Conservation (phyloP, 495 filamentous ascomycete species). For the Daldinia loculata region DNA sequence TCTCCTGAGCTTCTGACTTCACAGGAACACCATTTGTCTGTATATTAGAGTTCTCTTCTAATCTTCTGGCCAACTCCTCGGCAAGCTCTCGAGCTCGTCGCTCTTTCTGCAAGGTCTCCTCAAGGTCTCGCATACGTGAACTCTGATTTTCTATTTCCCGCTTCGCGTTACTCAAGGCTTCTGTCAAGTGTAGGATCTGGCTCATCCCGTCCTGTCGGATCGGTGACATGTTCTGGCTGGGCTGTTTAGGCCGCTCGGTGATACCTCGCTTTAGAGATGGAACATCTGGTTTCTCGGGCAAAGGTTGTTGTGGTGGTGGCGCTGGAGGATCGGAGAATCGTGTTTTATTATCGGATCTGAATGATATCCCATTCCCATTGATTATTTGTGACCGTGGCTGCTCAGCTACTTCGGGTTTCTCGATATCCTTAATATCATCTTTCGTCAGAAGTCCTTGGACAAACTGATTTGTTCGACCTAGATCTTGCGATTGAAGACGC, state of each 20-base stretch:
- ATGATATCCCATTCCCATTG: conserved; percentile 57
- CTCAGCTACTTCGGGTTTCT: conserved; percentile 59
- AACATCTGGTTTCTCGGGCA: conserved; percentile 87
- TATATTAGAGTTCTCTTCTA: conserved; percentile 62
- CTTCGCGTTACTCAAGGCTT: conserved; percentile 80
- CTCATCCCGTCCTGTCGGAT: conserved; percentile 71
- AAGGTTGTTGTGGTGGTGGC: conserved; percentile 88
- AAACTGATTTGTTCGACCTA: conserved; percentile 82
- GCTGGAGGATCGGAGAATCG: conserved; percentile 89
- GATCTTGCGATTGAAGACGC: conserved; percentile 83
- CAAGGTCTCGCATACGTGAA: conserved; percentile 79
- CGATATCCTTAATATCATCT: conserved; percentile 71
- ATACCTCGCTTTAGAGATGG: conserved; percentile 74
- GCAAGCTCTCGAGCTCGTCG: conserved; percentile 81
- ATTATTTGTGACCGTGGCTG: conserved; percentile 48
- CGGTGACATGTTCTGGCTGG: conserved; percentile 64
- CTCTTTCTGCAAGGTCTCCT: conserved; percentile 80
- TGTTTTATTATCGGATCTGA: conserved; percentile 66
- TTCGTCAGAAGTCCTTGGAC: conserved; percentile 77
- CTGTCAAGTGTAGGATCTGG: conserved; percentile 81
- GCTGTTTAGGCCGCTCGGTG: conserved; percentile 73
- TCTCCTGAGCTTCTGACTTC: conserved; percentile 46
- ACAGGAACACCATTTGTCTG: conserved; percentile 48
- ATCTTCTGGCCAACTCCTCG: conserved; percentile 77
- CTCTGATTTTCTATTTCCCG: conserved; percentile 84